phyloP scores from a whole-genome alignment of 208 protist species.

The Trypanosomatidae sp. region DNA sequence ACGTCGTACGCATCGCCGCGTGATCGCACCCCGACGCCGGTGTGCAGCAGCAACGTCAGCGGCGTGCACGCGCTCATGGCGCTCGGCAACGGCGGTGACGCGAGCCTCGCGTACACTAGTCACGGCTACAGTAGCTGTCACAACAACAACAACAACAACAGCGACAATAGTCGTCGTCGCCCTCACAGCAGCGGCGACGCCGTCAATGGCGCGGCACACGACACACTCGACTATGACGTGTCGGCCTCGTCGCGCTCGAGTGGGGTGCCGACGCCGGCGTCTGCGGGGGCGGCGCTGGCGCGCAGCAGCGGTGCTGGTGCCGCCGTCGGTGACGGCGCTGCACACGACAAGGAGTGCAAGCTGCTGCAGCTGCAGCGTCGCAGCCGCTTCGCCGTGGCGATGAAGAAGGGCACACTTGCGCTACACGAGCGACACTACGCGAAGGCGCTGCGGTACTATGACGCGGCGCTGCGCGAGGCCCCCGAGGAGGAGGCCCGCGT shows the following conservation, averaged over 20 bases:
- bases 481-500: constrained; percentile 40
- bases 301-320: too few relatives aligned
- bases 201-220: too few relatives aligned
- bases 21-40: neutral
- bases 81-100: neutral
- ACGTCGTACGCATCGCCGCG: too few relatives aligned
- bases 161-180: neutral
- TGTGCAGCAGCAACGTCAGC: constrained; percentile 4
- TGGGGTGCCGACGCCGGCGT: too few relatives aligned
- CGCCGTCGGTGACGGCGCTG: neutral
- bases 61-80: too few relatives aligned
- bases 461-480: constrained; percentile 34
- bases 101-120: constrained; percentile 2
- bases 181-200: neutral
- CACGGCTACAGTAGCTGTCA: too few relatives aligned
- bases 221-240: too few relatives aligned
- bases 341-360: neutral
- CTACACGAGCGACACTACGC: constrained; percentile 35
- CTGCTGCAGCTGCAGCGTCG: constrained; percentile 5
- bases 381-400: constrained; percentile 25
- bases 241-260: too few relatives aligned
- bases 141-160: constrained; percentile 1
- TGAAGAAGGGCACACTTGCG: constrained; percentile 43
- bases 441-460: constrained; percentile 55
- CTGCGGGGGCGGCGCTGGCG: too few relatives aligned